A percentile compares a stretch with the other conserved stretches of the same genome.
Evolutionary conservation across 2,329 filamentous ascomycete genomes (phyloP).

Genomic region (Metarhizium brunneum): DNA sequence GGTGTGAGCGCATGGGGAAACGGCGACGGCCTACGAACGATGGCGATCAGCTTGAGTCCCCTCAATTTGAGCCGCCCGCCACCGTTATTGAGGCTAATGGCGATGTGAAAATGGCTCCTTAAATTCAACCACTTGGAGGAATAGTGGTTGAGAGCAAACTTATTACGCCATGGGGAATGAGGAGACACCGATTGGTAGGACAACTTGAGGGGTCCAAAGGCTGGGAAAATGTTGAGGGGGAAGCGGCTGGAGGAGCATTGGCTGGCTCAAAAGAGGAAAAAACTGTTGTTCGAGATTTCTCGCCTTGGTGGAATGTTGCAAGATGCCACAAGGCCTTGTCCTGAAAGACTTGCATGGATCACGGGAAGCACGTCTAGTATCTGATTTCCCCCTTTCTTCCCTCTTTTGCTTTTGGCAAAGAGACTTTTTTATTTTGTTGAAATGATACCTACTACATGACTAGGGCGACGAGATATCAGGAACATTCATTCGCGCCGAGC

Average conservation of each 20-base stretch:
- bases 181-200: background rate
- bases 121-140: background rate
- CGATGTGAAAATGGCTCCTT: constrained; percentile 17
- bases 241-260: background rate
- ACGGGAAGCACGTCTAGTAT: background rate
- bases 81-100: background rate
- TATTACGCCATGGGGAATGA: background rate
- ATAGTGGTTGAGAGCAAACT: background rate
- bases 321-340: background rate
- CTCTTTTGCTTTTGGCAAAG: background rate
- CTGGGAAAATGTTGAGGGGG: background rate
- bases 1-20: constrained; percentile 69
- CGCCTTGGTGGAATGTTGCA: background rate
- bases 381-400: background rate
- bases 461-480: background rate
- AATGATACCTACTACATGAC: background rate
- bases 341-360: background rate
- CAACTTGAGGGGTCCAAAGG: background rate
- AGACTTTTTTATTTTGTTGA: background rate
- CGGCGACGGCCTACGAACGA: constrained; percentile 17
- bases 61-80: background rate
- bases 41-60: constrained; percentile 12
- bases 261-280: too few relatives aligned
- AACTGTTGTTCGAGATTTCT: background rate
- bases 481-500: background rate